Conservation (phyloP, 2,329 filamentous ascomycete species). For the Pyricularia sp. region DNA sequence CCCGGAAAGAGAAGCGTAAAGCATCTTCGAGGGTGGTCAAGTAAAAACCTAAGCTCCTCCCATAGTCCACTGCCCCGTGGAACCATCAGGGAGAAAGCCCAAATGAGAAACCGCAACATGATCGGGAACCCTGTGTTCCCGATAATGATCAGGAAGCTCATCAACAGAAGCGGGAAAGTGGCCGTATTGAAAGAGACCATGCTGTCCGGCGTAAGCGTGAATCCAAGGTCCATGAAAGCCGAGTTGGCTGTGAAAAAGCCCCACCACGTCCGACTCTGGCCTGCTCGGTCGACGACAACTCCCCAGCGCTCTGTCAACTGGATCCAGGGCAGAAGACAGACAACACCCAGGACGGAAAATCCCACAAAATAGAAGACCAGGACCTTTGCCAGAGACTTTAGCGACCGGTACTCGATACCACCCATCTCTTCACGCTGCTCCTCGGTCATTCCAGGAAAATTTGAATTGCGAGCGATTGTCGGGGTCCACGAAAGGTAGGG, state of each 20-base stretch:
- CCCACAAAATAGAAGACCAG: slow-evolving; percentile 69
- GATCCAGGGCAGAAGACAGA: slow-evolving; percentile 74
- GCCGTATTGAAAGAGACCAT: slow-evolving; percentile 81
- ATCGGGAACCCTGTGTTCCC: slow-evolving; percentile 94
- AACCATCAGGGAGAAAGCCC: slow-evolving; percentile 57
- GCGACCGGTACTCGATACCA: slow-evolving; percentile 86
- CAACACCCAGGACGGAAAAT: slow-evolving; percentile 64
- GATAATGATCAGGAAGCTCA: slow-evolving; percentile 80
- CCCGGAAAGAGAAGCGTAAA: slow-evolving; percentile 91
- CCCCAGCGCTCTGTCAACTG: slow-evolving; percentile 47
- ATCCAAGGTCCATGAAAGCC: slow-evolving; percentile 90
- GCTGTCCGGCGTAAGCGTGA: slow-evolving; percentile 81
- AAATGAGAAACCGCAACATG: slow-evolving; percentile 88
- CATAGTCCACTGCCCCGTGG: slow-evolving; percentile 57
- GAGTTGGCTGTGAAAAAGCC: slow-evolving; percentile 79
- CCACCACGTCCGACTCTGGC: slow-evolving; percentile 71
- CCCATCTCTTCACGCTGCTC: slow-evolving; percentile 91
- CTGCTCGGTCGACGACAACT: slow-evolving; percentile 44
- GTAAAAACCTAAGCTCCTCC: slow-evolving; percentile 80
- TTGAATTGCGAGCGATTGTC: slow-evolving; percentile 84
- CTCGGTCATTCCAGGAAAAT: slow-evolving; percentile 76
- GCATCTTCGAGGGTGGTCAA: slow-evolving; percentile 90
- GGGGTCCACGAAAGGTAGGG: slow-evolving; percentile 93
- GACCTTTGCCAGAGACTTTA: slow-evolving; percentile 74
- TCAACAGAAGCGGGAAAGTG: slow-evolving; percentile 60